A percentile compares a stretch with the other conserved stretches of the same genome.
Evolutionary conservation across 352 stramenopile species (phyloP).

Genomic region (Globisporangium apiculatum): DNA sequence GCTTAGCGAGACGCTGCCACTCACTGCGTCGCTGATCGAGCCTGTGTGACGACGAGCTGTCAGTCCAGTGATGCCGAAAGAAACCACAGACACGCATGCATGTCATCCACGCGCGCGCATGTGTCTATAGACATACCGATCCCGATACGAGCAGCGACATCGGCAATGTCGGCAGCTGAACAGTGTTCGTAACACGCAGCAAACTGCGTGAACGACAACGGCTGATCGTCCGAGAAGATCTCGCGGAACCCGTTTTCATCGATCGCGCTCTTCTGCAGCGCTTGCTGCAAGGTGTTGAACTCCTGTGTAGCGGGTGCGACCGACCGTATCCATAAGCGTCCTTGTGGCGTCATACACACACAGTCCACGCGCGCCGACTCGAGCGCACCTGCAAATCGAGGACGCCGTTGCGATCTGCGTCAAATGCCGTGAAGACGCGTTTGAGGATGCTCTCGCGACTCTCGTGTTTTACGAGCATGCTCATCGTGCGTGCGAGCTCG

Average conservation of each 20-base stretch:
- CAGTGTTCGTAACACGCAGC: constrained; percentile 30
- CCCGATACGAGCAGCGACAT: constrained; percentile 27
- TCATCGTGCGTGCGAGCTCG: constrained; percentile 12
- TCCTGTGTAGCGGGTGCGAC: constrained; percentile 13
- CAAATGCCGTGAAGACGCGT: constrained; percentile 38
- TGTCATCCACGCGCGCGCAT: not conserved
- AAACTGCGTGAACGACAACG: constrained; percentile 30
- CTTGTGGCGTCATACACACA: no score
- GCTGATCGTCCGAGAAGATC: constrained; percentile 21
- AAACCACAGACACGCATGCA: not conserved
- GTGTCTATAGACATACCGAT: constrained; percentile 23
- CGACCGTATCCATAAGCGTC: no score
- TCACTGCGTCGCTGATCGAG: constrained; percentile 27
- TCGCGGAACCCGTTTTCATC: constrained; percentile 26
- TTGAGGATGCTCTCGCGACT: constrained; percentile 29
- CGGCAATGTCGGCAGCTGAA: constrained; percentile 23
- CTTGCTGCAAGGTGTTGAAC: constrained; percentile 60
- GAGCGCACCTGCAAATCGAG: constrained; percentile 30
- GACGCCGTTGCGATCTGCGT: constrained; percentile 26
- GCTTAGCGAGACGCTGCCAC: constrained; percentile 21
- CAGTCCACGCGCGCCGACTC: no score
- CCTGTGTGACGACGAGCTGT: constrained; percentile 10
- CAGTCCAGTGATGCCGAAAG: not conserved
- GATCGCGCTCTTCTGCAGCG: constrained; percentile 30
- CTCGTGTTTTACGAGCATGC: constrained; percentile 28